Base-by-base conservation (phyloP, 73 alveolate species). In the Paramecium sexaurelia region DNA sequence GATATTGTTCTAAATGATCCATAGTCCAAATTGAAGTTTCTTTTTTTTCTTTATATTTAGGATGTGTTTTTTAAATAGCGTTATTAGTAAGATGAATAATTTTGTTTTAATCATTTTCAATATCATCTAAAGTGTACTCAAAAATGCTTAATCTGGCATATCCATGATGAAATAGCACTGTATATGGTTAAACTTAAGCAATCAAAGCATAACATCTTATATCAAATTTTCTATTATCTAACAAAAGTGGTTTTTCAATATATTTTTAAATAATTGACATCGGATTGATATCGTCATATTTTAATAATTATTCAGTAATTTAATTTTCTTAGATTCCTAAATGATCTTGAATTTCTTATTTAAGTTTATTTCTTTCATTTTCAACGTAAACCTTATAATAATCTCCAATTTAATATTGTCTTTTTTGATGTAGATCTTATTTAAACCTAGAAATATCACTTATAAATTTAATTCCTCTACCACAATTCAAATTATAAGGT, bases 161-260 rank as follows among this genome's bases (percentile, higher is more conserved):
- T 3, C 98, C 98, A 6, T 71, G 66, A 43, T 94, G 90, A 85
- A 39, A 94, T 20, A 95, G 85, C 15, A 95, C 97, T 33, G 92
- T 29, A 61, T 82, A 94, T 40, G 98, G 98, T 66, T 95, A 94
- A 47, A 93, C 96, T 89, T 97, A 88, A 17, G 94, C 95, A 2
- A 96, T 95, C 27, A 96, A 75, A 92, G 95, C 97, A 93, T 68
- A 97, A 41, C 95, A 93, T 75, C 99, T 93, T 9, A 97, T 71
- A 92, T 97, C 99, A 91, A 96, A 97, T 92, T 97, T 97, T 82
- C 98, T 92, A 69, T 95, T 95, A 73, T 97, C 92, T 32, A 95
- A 87, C 66, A 97, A 92, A 9, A 93, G 75, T 1, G 99, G 99
- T 55, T 96, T 92, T 68, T 95, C 98, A 37, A 94, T 73, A 92